Evolutionary conservation across 2,329 filamentous ascomycete genomes (phyloP).

Genomic region (Aspergillus fischeri): DNA sequence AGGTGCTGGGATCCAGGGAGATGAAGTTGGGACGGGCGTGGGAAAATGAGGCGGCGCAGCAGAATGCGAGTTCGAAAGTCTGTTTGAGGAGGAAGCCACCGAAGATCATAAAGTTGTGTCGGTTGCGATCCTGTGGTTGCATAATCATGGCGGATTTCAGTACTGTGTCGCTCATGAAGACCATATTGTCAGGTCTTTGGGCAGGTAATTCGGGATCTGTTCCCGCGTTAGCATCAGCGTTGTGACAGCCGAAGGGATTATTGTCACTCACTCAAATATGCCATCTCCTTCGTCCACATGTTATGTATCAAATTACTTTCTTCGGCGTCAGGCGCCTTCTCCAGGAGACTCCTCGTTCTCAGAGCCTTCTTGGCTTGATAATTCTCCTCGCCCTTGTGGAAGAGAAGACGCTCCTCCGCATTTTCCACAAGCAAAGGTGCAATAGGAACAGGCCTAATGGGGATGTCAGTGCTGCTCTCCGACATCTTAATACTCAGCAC

Average conservation of each 20-base stretch:
- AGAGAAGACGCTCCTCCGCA: constrained; percentile 61
- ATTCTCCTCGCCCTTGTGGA: constrained; percentile 60
- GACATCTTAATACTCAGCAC: constrained; percentile 6
- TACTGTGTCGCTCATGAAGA: constrained; percentile 59
- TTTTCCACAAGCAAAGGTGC: constrained; percentile 60
- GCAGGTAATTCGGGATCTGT: constrained; percentile 53
- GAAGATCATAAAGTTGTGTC: constrained; percentile 75
- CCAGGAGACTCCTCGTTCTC: constrained; percentile 57
- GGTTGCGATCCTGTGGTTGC: constrained; percentile 68
- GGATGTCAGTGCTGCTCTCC: constrained; percentile 3
- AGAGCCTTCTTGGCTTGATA: constrained; percentile 64
- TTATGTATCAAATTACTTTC: constrained; percentile 69
- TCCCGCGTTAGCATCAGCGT: constrained; percentile 1
- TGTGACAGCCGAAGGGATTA: not conserved
- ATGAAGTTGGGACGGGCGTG: constrained; percentile 68
- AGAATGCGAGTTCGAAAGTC: constrained; percentile 73
- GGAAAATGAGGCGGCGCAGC: constrained; percentile 66
- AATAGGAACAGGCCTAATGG: constrained; percentile 54
- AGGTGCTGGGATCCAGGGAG: constrained; percentile 68
- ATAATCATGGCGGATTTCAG: constrained; percentile 68
- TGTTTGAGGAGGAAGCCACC: constrained; percentile 71
- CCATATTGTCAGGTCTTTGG: constrained; percentile 54
- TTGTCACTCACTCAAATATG: constrained; percentile 51
- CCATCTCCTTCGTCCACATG: constrained; percentile 66
- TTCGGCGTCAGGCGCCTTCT: constrained; percentile 65